Base-by-base conservation (phyloP, 2,329 filamentous ascomycete genomes). In the Ascochyta rabiei region DNA sequence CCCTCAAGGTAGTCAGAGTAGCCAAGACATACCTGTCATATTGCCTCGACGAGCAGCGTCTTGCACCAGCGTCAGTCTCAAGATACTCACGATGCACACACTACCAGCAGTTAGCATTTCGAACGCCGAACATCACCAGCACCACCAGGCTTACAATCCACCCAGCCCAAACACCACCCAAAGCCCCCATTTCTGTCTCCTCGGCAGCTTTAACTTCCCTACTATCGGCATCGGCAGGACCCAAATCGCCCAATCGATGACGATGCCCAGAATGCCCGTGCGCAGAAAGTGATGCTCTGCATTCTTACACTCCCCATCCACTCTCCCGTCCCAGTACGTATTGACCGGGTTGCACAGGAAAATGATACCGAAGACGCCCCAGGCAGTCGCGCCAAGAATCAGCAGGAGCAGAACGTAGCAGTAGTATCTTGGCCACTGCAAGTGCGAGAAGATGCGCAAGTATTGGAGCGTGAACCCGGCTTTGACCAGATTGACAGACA, bases 141-240 rank as follows among this genome's bases (percentile, higher is more conserved):
- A 12, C 23, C 8, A 30, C 23, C 19, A 21, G 3, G 63, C 70
- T 58, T 57, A 76, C 74, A 77, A 69, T 18, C 62, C 64, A 6
- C 75, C 75, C 12, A 77, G 44, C 12, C 70, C 67, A 57, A 78
- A 77, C 1, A 76, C 68, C 8, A 60, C 55, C 24, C 62, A 33
- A 3, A 77, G 50, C 7, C 68, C 66, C 9, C 67, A 39, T 55
- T 73, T 76, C 56, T 76, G 72, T n/a, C 64, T 56, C 7, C 50
- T 45, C 3, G 69, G 66, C 42, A 77, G 48, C 6, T 59, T 69
- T 42, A 78, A 56, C 13, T 57, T 64, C 24, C 66, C 50, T 18
- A 73, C 50, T 12, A 71, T 53, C 0, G 66, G 66, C 50, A 73
- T 69, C 3, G 72, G 72, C 15, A 73, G 40, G 2, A 72, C 7